Base-by-base conservation (phyloP, 2,329 filamentous ascomycete genomes). In the Neodidymelliopsis sp. region DNA sequence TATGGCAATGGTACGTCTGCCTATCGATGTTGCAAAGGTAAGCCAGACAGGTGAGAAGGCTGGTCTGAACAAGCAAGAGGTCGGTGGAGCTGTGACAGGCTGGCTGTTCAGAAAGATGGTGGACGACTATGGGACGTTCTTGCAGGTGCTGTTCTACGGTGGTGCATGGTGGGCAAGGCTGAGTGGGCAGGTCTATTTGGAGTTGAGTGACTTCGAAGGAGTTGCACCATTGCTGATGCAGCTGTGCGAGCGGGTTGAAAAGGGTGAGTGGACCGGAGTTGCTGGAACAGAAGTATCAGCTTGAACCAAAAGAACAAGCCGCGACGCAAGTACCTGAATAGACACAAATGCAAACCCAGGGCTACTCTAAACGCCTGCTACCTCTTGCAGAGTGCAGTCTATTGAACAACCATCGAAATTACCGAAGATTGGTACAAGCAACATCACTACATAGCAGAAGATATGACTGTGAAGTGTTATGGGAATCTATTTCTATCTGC, bases 131-230 rank as follows among this genome's bases (percentile, higher is more conserved):
- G 79, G 86, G 44, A 94, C 91, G 0, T 93, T 90, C 63, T 73
- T 94, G 40, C 79, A 86, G 1, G 66, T 89, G 2, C 84, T 84
- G 48, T 71, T 80, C 7, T 84, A 91, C 57, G 79, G 74, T 0
- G 81, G 80, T 0, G 78, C 79, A 42, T 82, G 86, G 68, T 96
- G 88, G 88, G 78, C 81, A 0, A 77, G 93, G 37, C 65, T 96
- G 36, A 91, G 88, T 66, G 90, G 84, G 11, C 91, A 96, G 77
- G 81, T 94, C 0, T 97, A 94, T 68, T 74, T 97, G n/a, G 90
- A 90, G 19, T 69, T 87, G 56, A 79, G 79, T 10, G 91, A 97
- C 71, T 96, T 94, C 65, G 83, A 87, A 67, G 89, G 83, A 82
- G 80, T 81, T 4, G 89, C 80, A 0, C 66, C 77, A 39, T 75